These are phyloP conservation scores for Neurospora crassa DNA, from an alignment of 2,329 filamentous ascomycete genomes.

Conservation along the genomic window DNA sequence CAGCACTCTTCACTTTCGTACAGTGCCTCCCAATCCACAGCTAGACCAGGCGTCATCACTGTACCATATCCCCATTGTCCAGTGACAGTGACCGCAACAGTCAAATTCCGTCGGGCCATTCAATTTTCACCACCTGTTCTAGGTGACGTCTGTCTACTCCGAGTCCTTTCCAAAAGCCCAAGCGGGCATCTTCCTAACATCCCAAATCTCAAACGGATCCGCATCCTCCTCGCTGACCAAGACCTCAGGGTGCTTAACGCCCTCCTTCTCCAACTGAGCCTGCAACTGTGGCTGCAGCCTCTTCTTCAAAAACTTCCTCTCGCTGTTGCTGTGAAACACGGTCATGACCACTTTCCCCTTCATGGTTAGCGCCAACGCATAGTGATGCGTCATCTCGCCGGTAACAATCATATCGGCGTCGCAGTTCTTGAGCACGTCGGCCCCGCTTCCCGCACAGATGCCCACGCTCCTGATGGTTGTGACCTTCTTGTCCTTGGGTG, in stretches of 20 bases:
- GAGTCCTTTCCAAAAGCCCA: conserved; percentile 2
- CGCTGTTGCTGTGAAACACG: conserved; percentile 88
- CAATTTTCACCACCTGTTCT: neutral
- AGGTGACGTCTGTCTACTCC: neutral
- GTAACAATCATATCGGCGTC: conserved; percentile 78
- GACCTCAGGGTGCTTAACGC: conserved; percentile 44
- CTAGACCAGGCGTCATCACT: too few species aligned
- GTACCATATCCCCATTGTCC: too few species aligned
- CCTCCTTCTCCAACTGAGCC: conserved; percentile 42
- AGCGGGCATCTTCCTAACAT: conserved; percentile 25
- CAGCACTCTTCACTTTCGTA: neutral
- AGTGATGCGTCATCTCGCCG: conserved; percentile 89
- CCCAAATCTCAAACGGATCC: conserved; percentile 79
- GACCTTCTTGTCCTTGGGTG: conserved; percentile 19
- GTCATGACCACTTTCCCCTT: conserved; percentile 73
- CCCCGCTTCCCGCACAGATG: conserved; percentile 85
- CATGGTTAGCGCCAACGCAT: conserved; percentile 78
- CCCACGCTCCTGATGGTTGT: conserved; percentile 51
- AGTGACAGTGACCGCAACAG: neutral
- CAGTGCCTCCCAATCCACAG: too few species aligned
- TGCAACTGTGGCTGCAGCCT: conserved; percentile 60
- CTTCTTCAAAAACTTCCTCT: conserved; percentile 69
- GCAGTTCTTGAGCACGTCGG: conserved; percentile 59
- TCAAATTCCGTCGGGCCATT: neutral
- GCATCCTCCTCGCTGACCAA: conserved; percentile 69